Percentiles rank a stretch among this genome's conserved stretches.
phyloP scores from a whole-genome alignment of 176 grass and related monocot species.

The Ampelocalamus luodianensis region DNA sequence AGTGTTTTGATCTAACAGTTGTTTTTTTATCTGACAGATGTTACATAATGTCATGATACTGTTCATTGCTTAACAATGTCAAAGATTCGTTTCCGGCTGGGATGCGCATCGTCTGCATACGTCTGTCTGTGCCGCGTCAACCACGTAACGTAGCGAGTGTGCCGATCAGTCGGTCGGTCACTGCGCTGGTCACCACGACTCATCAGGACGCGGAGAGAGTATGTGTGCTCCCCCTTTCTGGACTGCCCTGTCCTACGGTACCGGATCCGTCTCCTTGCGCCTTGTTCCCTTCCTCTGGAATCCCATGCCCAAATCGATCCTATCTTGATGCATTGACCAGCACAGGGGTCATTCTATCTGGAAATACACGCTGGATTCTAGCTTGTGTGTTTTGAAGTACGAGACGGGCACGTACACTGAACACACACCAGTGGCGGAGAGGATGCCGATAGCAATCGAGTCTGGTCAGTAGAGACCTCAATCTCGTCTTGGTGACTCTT shows the following conservation, averaged over 20 bases:
- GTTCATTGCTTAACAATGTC: too few relatives aligned
- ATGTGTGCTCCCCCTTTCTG: neutral
- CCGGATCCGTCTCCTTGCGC: constrained; percentile 2
- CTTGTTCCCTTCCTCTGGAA: constrained; percentile 33
- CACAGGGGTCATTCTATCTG: neutral
- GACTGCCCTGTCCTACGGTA: neutral
- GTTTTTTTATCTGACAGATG: too few relatives aligned
- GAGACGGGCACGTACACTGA: too few relatives aligned
- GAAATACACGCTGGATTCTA: neutral
- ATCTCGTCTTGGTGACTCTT: too few relatives aligned
- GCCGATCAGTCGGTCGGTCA: neutral
- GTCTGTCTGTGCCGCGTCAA: constrained; percentile 19
- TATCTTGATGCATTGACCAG: neutral
- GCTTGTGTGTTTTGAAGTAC: too few relatives aligned
- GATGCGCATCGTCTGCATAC: too few relatives aligned
- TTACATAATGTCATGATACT: too few relatives aligned
- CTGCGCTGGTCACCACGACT: neutral
- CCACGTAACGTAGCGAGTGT: neutral
- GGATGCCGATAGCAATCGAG: too few relatives aligned
- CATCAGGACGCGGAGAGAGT: neutral
- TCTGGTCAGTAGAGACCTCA: too few relatives aligned
- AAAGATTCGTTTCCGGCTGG: too few relatives aligned
- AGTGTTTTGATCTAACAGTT: too few relatives aligned
- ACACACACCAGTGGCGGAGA: too few relatives aligned
- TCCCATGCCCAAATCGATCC: neutral